Evolutionary conservation across 164 flowering plant genomes (phyloP), one percentile per base, ranked within the genome.

Genomic region (Vitis riparia): DNA sequence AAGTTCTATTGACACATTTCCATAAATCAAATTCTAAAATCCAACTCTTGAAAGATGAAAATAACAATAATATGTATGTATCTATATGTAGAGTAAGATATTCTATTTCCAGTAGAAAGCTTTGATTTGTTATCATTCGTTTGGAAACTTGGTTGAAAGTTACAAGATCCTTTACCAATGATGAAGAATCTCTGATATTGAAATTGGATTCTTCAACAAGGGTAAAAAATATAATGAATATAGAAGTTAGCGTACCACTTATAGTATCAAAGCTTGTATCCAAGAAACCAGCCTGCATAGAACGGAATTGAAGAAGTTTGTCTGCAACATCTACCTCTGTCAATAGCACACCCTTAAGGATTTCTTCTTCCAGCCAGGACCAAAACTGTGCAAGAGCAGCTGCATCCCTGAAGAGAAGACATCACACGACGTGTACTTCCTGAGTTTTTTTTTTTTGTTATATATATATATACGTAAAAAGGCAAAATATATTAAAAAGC

Each of bases 211-310:
- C 63, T 57, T 14, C 9, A 27, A 57, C 14, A 49, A 44, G 15
- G 48, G 3, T 2, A 37, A 6, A 37, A 37, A 37, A 5, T 37
- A 37, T 37, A 5, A 37, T 37, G 61, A 63, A 27, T n/a, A 19
- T 2, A 62, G 11, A 65, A 56, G 51, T 61, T 63, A 53, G 55
- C 52, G 44, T 90, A 95, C 99, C 99, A 79, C 97, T 90, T 68
- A 95, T 95, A 29, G 98, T 95, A 73, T 93, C 98, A 65, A 95
- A 95, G 81, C 99, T 95, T 67, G 98, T 90, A 70, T 86, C 99
- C 59, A 91, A 12, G 75, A 95, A 95, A 69, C 97, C 97, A 73
- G 69, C 83, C 77, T 93, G 97, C 78, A 72, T 85, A 49, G 92
- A 77, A 55, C 99, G 98, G 71, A 90, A 90, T 63, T 88, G 89